phyloP scores from a whole-genome alignment of 441 rosid genomes.

The Gossypium trilobum region DNA sequence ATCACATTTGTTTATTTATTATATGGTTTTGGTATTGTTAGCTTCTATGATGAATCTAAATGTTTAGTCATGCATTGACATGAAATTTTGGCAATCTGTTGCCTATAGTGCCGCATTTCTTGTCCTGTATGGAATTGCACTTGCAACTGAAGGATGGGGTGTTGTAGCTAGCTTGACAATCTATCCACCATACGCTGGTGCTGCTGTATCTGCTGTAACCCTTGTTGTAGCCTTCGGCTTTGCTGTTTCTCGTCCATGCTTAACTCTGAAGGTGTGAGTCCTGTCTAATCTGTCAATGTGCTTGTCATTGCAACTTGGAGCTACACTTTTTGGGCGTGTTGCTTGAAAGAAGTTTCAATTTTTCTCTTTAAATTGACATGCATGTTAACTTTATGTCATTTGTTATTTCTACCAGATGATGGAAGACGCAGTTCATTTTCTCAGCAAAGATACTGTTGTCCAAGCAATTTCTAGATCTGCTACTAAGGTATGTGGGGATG shows the following conservation, averaged over 20 bases:
- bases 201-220: conserved; percentile 97
- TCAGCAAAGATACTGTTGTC: conserved; percentile 90
- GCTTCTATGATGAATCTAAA: neutral
- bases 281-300: conserved; percentile 10
- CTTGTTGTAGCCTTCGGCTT: conserved; percentile 98
- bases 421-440: conserved; percentile 99
- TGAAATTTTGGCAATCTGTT: conserved; percentile 15
- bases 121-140: conserved; percentile 92
- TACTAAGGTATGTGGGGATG: conserved; percentile 63
- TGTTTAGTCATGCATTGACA: conserved; percentile 14
- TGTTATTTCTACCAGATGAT: conserved; percentile 60
- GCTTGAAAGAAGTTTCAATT: neutral
- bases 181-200: conserved; percentile 99
- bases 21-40: neutral
- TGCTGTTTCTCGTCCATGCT: conserved; percentile 99
- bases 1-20: neutral
- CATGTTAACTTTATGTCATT: conserved; percentile 12
- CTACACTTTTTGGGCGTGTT: neutral
- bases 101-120: conserved; percentile 83
- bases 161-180: conserved; percentile 97
- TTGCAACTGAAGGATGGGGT: conserved; percentile 99
- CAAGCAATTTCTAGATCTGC: conserved; percentile 99
- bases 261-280: conserved; percentile 73
- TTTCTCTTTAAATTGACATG: neutral
- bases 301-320: conserved; percentile 9